Evolutionary conservation across 306 rosid genomes (phyloP), one percentile per base, ranked within the genome.

Genomic region (Coriaria nepalensis): DNA sequence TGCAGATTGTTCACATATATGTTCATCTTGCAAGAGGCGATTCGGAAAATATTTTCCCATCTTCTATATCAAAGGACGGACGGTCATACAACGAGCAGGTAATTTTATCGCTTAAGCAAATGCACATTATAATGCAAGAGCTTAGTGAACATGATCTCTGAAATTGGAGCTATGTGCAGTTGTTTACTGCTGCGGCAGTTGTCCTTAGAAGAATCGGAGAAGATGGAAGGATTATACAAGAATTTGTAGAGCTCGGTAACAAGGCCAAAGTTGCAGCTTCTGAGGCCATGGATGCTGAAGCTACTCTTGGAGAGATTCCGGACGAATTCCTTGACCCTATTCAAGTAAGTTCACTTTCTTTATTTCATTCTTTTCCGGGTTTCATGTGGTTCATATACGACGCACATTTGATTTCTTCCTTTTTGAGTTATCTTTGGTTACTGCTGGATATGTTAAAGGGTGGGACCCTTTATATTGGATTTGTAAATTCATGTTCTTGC

Each of bases 281-380:
- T 6, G 96, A 82, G 68, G 96, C 96, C 55, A 73, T 79, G 94
- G 99, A 86, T 41, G 45, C 87, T 6, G 99, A 92, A 80, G 99
- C 94, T 68, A 52, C 66, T 61, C 78, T 92, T 4, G 99, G 99
- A 43, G 99, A 92, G 51, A 92, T 92, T 67, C 99, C 99, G n/a
- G 99, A 92, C 7, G 99, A 92, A 72, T 92, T 79, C 81, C 99
- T 92, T 2, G 99, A 92, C 67, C 99, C 99, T 52, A 92, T 92
- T 68, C 99, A 92, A 59, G 99, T 86, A 70, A 46, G 69, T 70
- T 59, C 43, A 12, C 29, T 20, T 20, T 33, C 2, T 54, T 33
- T 53, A 41, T 37, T 46, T 14, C 7, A 10, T 47, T n/a, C 35
- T 14, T 15, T 13, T 37, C 7, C 13, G 45, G n/a, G 3, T 32